A percentile compares a stretch with the other conserved stretches of the same genome.
phyloP scores from a whole-genome alignment of 1,284 basidiomycete genomes.

The Athelia psychrophila region DNA sequence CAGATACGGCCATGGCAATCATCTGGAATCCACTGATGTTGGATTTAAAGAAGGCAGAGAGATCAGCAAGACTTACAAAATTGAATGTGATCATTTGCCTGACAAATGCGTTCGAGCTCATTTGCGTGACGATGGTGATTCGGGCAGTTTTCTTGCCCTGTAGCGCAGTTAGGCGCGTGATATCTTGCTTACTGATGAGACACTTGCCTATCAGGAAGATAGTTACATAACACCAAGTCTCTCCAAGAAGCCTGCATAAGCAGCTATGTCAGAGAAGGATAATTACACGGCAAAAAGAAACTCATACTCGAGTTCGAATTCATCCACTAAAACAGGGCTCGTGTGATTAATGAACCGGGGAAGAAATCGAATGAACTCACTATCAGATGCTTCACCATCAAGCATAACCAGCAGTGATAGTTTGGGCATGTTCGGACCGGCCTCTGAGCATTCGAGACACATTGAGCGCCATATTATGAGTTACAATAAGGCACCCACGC shows the following conservation, averaged over 20 bases:
- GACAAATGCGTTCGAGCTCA: not conserved
- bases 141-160: not conserved
- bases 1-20: not conserved
- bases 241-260: not conserved
- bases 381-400: not conserved
- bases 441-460: not conserved
- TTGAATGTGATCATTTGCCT: not conserved
- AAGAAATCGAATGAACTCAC: not conserved
- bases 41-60: no score
- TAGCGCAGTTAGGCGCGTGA: no score
- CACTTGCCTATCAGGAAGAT: not conserved
- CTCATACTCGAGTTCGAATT: not conserved
- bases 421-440: not conserved
- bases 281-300: not conserved
- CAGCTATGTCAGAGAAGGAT: not conserved
- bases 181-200: no score
- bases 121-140: not conserved
- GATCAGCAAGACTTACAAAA: not conserved
- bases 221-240: not conserved
- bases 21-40: not conserved
- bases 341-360: no score
- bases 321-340: no score
- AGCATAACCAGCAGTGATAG: not conserved
- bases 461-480: not conserved
- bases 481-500: not conserved